A percentile compares a stretch with the other conserved stretches of the same genome.
These are phyloP conservation scores for Lentinula guzmanii DNA, from an alignment of 768 basidiomycete species.

Conservation along the genomic window DNA sequence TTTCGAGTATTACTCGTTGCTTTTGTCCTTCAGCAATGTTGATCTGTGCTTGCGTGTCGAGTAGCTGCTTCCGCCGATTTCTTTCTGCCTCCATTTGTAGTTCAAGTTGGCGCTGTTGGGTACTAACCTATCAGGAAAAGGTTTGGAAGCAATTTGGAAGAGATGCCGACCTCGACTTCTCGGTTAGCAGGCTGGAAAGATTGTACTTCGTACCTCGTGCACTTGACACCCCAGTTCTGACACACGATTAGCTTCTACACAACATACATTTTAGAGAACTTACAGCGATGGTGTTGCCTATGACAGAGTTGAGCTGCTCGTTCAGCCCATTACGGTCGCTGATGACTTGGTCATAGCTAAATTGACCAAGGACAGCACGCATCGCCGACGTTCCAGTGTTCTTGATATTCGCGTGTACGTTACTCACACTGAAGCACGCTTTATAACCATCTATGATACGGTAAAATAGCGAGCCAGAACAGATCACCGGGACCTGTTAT, in stretches of 20 bases:
- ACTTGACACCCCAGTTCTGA: conserved; percentile 53
- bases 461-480: conserved; percentile 51
- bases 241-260: no score
- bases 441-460: conserved; percentile 46
- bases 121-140: neutral
- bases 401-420: conserved; percentile 42
- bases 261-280: conserved; percentile 1
- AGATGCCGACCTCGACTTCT: conserved; percentile 44
- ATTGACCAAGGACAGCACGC: conserved; percentile 46
- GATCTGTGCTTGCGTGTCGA: conserved; percentile 53
- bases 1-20: conserved; percentile 48
- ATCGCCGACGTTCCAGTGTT: conserved; percentile 51
- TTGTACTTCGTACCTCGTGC: conserved; percentile 54
- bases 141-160: neutral
- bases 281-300: conserved; percentile 43
- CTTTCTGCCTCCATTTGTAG: conserved; percentile 57
- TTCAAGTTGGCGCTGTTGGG: conserved; percentile 45
- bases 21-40: conserved; percentile 57
- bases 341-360: conserved; percentile 47
- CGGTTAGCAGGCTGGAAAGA: conserved; percentile 54
- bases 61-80: conserved; percentile 47
- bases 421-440: conserved; percentile 46
- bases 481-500: conserved; percentile 39
- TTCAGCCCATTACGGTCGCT: conserved; percentile 50
- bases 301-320: conserved; percentile 37